phyloP scores from a whole-genome alignment of 345 rosid genomes.

The Abelmoschus esculentus region DNA sequence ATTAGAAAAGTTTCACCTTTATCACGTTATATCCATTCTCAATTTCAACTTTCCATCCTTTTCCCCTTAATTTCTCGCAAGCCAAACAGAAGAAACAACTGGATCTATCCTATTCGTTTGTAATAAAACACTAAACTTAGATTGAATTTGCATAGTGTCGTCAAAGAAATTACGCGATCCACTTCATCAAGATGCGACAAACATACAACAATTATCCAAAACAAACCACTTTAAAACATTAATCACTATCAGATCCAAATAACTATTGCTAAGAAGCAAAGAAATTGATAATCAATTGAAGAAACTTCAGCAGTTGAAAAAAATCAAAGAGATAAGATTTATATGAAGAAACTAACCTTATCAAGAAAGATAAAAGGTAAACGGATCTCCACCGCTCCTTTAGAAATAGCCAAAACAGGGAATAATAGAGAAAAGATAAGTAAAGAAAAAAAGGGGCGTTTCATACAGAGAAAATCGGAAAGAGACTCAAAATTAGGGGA shows the following conservation, averaged over 20 bases:
- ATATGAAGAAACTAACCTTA: slow-evolving; percentile 30
- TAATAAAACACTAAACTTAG: slow-evolving; percentile 6
- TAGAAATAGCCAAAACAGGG: background rate
- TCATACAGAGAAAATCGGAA: slow-evolving; percentile 25
- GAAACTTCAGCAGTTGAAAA: background rate
- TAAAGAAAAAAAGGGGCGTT: background rate
- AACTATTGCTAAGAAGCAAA: slow-evolving; percentile 12
- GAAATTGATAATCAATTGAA: background rate
- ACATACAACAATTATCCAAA: background rate
- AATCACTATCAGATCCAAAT: slow-evolving; percentile 23
- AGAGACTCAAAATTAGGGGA: background rate
- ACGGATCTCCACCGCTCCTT: slow-evolving; percentile 4
- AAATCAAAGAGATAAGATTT: background rate
- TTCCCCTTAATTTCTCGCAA: background rate
- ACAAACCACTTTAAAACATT: background rate
- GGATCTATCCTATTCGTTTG: slow-evolving; percentile 11
- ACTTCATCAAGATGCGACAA: slow-evolving; percentile 12
- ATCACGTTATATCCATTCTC: background rate
- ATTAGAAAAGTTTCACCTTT: background rate
- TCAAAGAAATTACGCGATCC: background rate
- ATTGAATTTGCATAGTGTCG: slow-evolving; percentile 1
- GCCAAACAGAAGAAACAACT: background rate
- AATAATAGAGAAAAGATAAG: slow-evolving; percentile 5
- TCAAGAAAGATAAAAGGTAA: slow-evolving; percentile 11
- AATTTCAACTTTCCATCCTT: background rate